phyloP scores from a whole-genome alignment of 495 filamentous ascomycete species.

The Penicillium waksmanii region DNA sequence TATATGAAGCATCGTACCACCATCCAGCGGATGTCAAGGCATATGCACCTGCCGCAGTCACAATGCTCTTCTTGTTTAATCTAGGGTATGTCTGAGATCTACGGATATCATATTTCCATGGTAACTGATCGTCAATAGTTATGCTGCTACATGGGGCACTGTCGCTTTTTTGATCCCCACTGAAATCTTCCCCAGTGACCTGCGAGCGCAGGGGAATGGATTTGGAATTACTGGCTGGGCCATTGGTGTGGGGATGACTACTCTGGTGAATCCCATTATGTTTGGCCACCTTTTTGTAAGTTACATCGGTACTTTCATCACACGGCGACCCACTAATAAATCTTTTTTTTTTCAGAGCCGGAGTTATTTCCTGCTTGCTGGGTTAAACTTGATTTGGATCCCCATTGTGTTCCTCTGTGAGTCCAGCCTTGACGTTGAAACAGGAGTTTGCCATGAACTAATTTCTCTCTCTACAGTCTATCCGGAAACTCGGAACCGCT shows the following conservation, averaged over 20 bases:
- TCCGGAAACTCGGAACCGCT: constrained; percentile 60
- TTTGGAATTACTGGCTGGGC: constrained; percentile 63
- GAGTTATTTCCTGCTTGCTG: constrained; percentile 58
- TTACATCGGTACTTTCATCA: background rate
- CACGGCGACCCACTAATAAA: constrained; percentile 12
- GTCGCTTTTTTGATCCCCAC: constrained; percentile 57
- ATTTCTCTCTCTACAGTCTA: constrained; percentile 42
- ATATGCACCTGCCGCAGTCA: constrained; percentile 51
- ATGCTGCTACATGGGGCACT: constrained; percentile 60
- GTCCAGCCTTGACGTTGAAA: background rate
- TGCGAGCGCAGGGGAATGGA: constrained; percentile 58
- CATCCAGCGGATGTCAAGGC: constrained; percentile 33
- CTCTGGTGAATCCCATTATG: constrained; percentile 57
- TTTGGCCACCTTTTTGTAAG: constrained; percentile 43
- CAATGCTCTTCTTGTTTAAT: constrained; percentile 59
- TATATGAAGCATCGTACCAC: constrained; percentile 43
- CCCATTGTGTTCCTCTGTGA: constrained; percentile 52
- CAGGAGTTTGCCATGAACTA: background rate
- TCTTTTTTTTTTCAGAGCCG: constrained; percentile 31
- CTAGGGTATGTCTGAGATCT: constrained; percentile 35
- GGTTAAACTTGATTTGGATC: constrained; percentile 57
- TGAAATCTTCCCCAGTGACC: constrained; percentile 55
- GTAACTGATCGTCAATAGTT: constrained; percentile 22
- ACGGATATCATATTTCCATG: background rate
- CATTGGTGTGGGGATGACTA: constrained; percentile 58